Evolutionary conservation across 208 protist genomes (phyloP).

Genomic region (Trichomonas gallinae): DNA sequence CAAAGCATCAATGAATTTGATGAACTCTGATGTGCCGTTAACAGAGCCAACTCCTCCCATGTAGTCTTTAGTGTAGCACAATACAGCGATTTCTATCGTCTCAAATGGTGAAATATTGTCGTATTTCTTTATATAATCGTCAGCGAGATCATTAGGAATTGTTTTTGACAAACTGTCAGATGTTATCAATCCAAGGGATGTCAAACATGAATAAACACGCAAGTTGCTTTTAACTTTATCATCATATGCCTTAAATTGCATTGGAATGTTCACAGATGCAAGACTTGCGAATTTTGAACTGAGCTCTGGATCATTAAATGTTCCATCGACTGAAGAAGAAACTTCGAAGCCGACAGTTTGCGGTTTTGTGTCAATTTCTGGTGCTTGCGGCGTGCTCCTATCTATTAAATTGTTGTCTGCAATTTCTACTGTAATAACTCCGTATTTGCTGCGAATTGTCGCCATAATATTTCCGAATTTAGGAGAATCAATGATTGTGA

Average conservation of each 20-base stretch:
- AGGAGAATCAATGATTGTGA: neutral
- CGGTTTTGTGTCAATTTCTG: neutral
- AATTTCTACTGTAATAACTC: neutral
- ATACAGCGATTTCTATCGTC: neutral
- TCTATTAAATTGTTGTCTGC: neutral
- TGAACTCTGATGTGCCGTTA: neutral
- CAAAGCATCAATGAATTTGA: neutral
- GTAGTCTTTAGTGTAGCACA: neutral
- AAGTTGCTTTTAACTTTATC: neutral
- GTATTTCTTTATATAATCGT: neutral
- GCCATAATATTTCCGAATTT: neutral
- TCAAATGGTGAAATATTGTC: neutral
- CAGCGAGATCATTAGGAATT: neutral
- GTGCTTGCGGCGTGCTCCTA: neutral
- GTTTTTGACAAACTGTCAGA: neutral
- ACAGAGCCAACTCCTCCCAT: neutral
- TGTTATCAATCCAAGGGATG: neutral
- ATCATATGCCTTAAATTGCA: neutral
- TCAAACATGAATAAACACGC: neutral
- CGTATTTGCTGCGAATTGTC: neutral
- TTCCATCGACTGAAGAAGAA: neutral
- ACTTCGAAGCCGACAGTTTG: neutral
- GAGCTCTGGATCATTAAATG: neutral
- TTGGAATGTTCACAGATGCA: neutral
- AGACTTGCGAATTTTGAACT: neutral